Base-by-base conservation (phyloP, 306 rosid species). In the Glycine latifolia region DNA sequence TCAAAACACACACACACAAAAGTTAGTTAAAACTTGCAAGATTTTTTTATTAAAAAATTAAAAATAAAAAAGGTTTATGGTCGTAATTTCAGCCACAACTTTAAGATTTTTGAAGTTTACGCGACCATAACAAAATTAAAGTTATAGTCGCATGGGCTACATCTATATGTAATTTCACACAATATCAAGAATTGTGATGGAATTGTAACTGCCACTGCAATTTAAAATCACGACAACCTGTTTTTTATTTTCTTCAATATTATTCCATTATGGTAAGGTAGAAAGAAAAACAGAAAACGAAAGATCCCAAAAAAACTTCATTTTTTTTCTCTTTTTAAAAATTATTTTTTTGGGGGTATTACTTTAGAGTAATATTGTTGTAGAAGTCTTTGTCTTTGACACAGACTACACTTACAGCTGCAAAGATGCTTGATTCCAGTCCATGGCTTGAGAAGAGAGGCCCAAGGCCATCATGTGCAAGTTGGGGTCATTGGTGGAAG, bases 381-480 rank as follows among this genome's bases (percentile, higher is more conserved):
- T 35, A 37, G 4, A 49, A 48, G 81, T 80, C 33, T 61, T 26
- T 77, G 31, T 53, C 66, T 69, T 75, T 66, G 82, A 71, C 74
- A 71, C 39, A 77, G 77, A 84, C 75, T 54, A 47, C 13, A 85
- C 97, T 92, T 91, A 94, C 98, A 90, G 76, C 48, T 65, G 71
- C 69, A 92, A 87, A 63, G 92, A 71, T 62, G 89, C 81, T 83
- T 92, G 98, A 84, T 90, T 90, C 98, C 98, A 94, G 89, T 92
- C 94, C 76, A 91, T 71, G 16, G 93, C 48, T 43, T 83, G 93
- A 5, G 94, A 86, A 1, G 94, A 89, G 58, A 94, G 97, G 52
- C 94, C 97, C 76, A 92, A 88, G 76, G 88, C 94, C 97, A 92
- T 94, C 89, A 92, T 84, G 53, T 91, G 95, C 84, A 92, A 87